Base-by-base conservation (phyloP, 2,329 filamentous ascomycete genomes). In the Exophiala oligosperma region DNA sequence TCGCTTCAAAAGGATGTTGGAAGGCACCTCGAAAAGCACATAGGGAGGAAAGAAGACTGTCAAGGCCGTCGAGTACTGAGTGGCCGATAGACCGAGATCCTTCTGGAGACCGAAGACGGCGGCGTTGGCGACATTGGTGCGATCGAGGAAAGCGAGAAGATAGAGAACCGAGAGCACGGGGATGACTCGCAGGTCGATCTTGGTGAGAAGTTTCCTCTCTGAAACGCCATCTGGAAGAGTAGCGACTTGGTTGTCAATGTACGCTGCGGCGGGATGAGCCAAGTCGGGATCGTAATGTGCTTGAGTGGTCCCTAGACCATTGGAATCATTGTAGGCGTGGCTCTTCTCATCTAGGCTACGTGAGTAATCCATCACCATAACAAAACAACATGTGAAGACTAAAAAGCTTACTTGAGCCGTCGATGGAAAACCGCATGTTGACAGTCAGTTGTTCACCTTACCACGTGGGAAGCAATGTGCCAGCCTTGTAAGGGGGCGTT, bases 31-130 rank as follows among this genome's bases (percentile, higher is more conserved):
- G 37, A 71, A 72, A 51, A 87, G 62, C 63, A 90, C 79, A 70
- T 92, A 93, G 1, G 90, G 89, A 1, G 92, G 82, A 73, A 92
- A 93, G 77, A 93, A 92, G 68, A 92, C 90, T 56, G 87, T 88
- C 60, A 92, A 78, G 1, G 87, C 87, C 12, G 86, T 89, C 72
- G 91, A 92, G 74, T 89, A 92, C 68, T 89, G 76, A 4, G 70
- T 78, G 24, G 80, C 75, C 0, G 65, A 63, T 28, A 92, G 81
- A 2, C 77, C 61, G 4, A 93, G 78, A 63, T 92, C 89, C 9
- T 79, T 68, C 26, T 78, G 77, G 12, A 93, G 77, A 41, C 81
- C 79, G 61, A 90, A 90, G 47, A 89, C 79, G 44, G 81, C 83
- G 28, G 89, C 90, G 73, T 92, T 92, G 72, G 86, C 87, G 67